phyloP scores from a whole-genome alignment of 2,329 filamentous ascomycete species.

The Zymoseptoria crescenta region DNA sequence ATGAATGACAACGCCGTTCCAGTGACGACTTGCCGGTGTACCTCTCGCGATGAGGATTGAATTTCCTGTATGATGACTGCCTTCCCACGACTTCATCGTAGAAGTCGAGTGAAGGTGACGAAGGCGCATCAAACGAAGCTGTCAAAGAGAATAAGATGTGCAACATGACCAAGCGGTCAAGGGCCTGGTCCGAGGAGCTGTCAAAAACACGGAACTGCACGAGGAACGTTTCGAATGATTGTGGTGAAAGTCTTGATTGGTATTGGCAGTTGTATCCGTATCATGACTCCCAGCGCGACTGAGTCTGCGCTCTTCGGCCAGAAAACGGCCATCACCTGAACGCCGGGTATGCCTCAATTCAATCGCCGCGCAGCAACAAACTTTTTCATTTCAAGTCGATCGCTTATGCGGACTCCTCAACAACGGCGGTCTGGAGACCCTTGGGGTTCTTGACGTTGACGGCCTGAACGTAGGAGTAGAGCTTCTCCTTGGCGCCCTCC shows the following conservation, averaged over 20 bases:
- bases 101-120: too few relatives aligned
- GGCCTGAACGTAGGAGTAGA: conserved; percentile 99
- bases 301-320: background rate
- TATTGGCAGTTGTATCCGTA: background rate
- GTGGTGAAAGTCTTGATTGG: background rate
- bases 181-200: too few relatives aligned
- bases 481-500: conserved; percentile 98
- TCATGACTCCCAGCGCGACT: background rate
- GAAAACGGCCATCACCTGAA: background rate
- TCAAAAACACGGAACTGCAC: background rate
- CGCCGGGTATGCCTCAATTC: background rate
- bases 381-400: background rate
- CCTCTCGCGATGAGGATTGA: too few relatives aligned
- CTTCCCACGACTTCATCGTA: too few relatives aligned
- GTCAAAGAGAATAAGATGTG: too few relatives aligned
- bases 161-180: too few relatives aligned
- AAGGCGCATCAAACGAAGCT: too few relatives aligned
- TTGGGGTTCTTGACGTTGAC: conserved; percentile 99
- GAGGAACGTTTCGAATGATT: background rate
- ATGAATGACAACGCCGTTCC: background rate
- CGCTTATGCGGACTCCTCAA: conserved; percentile 50
- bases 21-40: too few relatives aligned
- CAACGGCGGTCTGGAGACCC: conserved; percentile 87
- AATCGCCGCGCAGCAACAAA: background rate
- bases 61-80: too few relatives aligned